Conservation (phyloP, 164 flowering plant species). For the Magnolia officinalis region DNA sequence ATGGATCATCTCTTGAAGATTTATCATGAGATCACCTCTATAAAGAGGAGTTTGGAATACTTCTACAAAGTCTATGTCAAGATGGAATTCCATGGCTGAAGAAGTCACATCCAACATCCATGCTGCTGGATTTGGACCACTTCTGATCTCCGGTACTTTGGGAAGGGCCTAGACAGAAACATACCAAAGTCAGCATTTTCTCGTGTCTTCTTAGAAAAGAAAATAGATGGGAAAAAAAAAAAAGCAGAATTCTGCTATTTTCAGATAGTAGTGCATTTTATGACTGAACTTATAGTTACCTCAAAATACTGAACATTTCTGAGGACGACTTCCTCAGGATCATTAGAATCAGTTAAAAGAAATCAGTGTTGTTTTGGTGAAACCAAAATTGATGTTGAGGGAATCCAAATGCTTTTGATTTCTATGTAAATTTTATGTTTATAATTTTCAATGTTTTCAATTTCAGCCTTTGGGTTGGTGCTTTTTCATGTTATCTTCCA, state of each 20-base stretch:
- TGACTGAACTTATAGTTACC: neutral
- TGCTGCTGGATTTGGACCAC: constrained; percentile 39
- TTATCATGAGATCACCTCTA: constrained; percentile 10
- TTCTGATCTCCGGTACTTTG: constrained; percentile 62
- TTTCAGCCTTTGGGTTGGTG: too few relatives aligned
- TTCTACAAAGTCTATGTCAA: constrained; percentile 24
- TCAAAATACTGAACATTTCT: constrained; percentile 13
- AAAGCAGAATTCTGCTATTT: too few relatives aligned
- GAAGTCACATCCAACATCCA: constrained; percentile 30
- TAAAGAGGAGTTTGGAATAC: constrained; percentile 9
- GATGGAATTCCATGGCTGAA: constrained; percentile 15
- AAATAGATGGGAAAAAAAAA: too few relatives aligned
- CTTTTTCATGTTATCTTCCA: too few relatives aligned
- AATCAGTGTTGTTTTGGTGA: too few relatives aligned
- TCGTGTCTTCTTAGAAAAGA: neutral
- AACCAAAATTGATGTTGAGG: too few relatives aligned
- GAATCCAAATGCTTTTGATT: too few relatives aligned
- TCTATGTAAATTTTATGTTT: too few relatives aligned
- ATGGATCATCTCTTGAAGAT: neutral
- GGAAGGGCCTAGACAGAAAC: constrained; percentile 10
- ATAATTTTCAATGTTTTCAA: too few relatives aligned
- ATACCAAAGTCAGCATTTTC: neutral
- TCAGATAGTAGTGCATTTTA: neutral
- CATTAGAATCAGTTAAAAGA: too few relatives aligned
- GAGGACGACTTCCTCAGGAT: neutral